Base-by-base conservation (phyloP, 2,329 filamentous ascomycete species). In the Microcyclospora tardicrescens region DNA sequence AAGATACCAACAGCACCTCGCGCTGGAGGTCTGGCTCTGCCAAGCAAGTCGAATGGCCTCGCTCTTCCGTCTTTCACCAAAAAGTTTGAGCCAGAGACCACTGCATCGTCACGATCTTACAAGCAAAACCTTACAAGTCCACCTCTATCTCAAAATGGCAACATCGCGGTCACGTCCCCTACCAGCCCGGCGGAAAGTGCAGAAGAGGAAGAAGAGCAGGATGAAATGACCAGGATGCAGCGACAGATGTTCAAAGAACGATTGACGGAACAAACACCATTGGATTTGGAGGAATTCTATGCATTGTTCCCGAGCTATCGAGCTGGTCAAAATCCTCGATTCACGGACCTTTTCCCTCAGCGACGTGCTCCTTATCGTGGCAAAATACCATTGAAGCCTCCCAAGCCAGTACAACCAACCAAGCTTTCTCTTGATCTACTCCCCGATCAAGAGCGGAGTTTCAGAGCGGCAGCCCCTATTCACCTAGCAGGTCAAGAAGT, bases 351-450 rank as follows among this genome's bases (percentile, higher is more conserved):
- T 5, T 75, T 98, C 28, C 84, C 84, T 2, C 78, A 81, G 5
- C 86, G 87, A 58, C 78, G 78, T 49, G 81, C 85, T 1, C 71
- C 77, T 39, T 89, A 83, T 61, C 72, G 82, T 44, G 79, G 81
- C 40, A 91, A 94, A 61, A 75, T 77, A 30, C 85, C 87, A 0
- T 48, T 70, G 1, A 93, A 86, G 60, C 79, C 78, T 31, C 84
- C 86, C 0, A 91, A 87, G 60, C 71, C 84, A 12, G 70, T 96
- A 3, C 73, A 86, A 5, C 85, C 86, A 0, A 87, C 81, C 14
- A 98, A 98, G 61, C 71, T 94, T 40, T 86, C 77, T 44, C 69
- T 98, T 11, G 91, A 98, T 44, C 67, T 96, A 28, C 81, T 84
- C 2, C 72, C 75, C 34, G 91, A 96, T 51, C 83, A 93, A 48